Base-by-base conservation (phyloP, 1,284 basidiomycete species). In the Pterulicium gracile region DNA sequence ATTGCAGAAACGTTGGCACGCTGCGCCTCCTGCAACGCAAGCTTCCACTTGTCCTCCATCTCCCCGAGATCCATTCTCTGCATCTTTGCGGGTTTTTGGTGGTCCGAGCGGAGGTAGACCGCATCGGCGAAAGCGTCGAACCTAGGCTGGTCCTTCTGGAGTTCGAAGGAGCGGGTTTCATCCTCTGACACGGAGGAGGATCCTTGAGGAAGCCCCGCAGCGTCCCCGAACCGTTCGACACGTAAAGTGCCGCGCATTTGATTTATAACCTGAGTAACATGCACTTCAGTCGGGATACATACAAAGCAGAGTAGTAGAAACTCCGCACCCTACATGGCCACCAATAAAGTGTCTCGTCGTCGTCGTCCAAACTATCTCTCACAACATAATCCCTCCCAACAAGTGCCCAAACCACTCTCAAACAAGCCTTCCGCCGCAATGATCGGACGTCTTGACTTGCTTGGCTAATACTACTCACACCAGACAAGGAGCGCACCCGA, bases 11-110 rank as follows among this genome's bases (percentile, higher is more conserved):
- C 59, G 12, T 61, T 56, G 4, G 61, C 59, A 3, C 55, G 47
- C 34, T 65, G 54, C 57, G 68, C 62, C 19, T 58, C 53, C 18
- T 60, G 53, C 10, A 71, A 58, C 4, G 73, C 73, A 17, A 53
- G 52, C n/a, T 59, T 49, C 73, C 72, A 76, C 24, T 52, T 58
- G 17, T 57, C 51, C 46, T 61, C 54, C 4, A 63, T 35, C 5
- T 58, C 59, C 3, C 47, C 49, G 12, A 49, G 51, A 24, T 67
- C 65, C 12, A 60, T 48, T 24, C 69, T 70, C 42, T 51, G 61
- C 53, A 63, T 71, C 54, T 75, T 77, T 24, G 54, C 48, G 3
- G 69, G 64, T 44, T 70, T 61, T 42, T 58, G 41, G 49, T 59
- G 24, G 49, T 39, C 36, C 36, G 36, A 13, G 15, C 19, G n/a